These are phyloP conservation scores for Hypoxylon lenormandii DNA, from an alignment of 495 filamentous ascomycete genomes.

Conservation along the genomic window DNA sequence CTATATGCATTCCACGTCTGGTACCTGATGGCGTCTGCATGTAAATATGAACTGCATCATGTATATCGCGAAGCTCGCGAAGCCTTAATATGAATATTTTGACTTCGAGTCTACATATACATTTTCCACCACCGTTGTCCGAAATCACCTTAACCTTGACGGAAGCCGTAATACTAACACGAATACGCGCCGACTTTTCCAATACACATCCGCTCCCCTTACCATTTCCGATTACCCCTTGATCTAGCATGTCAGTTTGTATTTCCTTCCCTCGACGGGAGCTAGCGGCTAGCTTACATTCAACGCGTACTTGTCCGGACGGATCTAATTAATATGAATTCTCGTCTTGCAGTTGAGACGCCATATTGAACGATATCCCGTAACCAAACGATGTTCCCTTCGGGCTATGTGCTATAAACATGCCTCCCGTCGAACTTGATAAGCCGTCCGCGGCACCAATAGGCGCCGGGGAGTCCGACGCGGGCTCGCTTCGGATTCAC, in stretches of 20 bases:
- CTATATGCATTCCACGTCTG: not conserved
- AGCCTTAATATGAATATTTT: not conserved
- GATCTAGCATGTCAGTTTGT: too few relatives aligned
- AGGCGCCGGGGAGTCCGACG: slow-evolving; percentile 4
- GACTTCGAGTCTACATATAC: slow-evolving; percentile 1
- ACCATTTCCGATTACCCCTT: too few relatives aligned
- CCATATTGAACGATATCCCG: not conserved
- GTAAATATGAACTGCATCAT: not conserved
- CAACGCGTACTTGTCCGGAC: too few relatives aligned
- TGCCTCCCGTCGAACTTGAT: slow-evolving; percentile 43
- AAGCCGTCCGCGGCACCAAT: slow-evolving; percentile 35
- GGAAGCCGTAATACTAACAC: not conserved
- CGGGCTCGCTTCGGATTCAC: slow-evolving; percentile 11
- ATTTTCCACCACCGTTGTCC: too few relatives aligned
- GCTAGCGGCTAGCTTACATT: too few relatives aligned
- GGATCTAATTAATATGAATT: not conserved
- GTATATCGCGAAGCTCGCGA: slow-evolving; percentile 4
- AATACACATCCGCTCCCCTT: not conserved
- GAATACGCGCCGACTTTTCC: slow-evolving; percentile 3
- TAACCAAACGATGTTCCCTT: not conserved
- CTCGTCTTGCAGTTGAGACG: not conserved
- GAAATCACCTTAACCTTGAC: slow-evolving; percentile 20
- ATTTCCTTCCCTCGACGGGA: too few relatives aligned
- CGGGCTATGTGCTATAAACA: not conserved
- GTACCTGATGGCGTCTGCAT: not conserved